Evolutionary conservation across 805 yeast genomes (phyloP), one percentile per base, ranked within the genome.

Genomic region (Lachancea nothofagi): DNA sequence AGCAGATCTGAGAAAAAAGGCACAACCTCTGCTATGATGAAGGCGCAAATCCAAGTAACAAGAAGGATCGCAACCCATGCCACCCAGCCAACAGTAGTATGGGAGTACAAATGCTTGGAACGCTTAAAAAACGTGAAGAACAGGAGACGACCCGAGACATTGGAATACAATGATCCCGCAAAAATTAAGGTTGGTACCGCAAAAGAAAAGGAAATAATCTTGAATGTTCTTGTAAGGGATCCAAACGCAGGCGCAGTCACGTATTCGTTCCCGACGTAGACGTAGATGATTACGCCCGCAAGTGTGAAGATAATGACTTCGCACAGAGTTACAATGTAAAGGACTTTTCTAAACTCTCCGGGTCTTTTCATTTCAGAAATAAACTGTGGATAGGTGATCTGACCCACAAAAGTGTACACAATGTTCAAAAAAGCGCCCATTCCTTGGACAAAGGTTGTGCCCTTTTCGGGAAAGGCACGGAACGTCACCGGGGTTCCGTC

Each of bases 351-450:
- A 64, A 77, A 77, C 37, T 77, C 82, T 33, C 61, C 60, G 21
- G 82, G 83, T 37, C 66, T 61, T 46, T 65, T 67, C 83, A 77
- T 77, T 49, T 77, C 78, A 9, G 75, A 65, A 42, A 77, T 77
- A 56, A 77, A 77, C 15, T 80, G 74, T 1, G 81, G 82, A 46
- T 76, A 77, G 4, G 78, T 73, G 55, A 77, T 72, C 55, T 77
- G 83, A 3, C 83, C 83, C 17, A 75, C 81, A 59, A 77, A 76
- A 1, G 82, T 75, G 55, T 76, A 77, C 18, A 75, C 76, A 48
- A 77, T 77, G 59, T 77, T 77, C 49, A 77, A 63, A 45, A 71
- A 64, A 0, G 82, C 82, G 28, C 67, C 55, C 80, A 77, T 75
- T 1, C 66, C 80, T 14, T 54, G 50, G 6, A 75, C 80, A 47